phyloP scores from a whole-genome alignment of 2,329 filamentous ascomycete genomes.

The Fusarium sp. region DNA sequence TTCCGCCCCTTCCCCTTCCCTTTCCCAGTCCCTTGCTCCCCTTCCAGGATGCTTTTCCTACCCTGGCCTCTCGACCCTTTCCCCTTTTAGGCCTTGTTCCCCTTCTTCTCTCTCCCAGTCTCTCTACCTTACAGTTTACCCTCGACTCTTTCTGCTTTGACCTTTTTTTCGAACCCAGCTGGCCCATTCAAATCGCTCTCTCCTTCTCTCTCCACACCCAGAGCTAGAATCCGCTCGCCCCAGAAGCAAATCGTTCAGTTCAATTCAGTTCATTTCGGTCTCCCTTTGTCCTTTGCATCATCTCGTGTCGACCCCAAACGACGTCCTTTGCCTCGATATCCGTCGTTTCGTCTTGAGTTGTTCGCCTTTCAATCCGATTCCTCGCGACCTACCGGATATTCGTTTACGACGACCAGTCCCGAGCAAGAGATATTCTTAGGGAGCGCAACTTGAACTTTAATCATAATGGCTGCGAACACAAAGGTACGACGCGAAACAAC shows the following conservation, averaged over 20 bases:
- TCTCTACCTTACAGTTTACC: conserved; percentile 17
- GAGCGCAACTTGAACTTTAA: conserved; percentile 35
- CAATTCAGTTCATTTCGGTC: conserved; percentile 12
- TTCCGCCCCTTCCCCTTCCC: conserved; percentile 9
- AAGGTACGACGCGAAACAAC: conserved; percentile 45
- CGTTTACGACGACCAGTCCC: conserved; percentile 21
- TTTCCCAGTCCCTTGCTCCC: conserved; percentile 22
- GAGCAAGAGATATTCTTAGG: conserved; percentile 28
- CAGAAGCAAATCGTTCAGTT: conserved; percentile 33
- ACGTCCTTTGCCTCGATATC: conserved; percentile 16
- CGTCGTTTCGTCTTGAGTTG: conserved; percentile 14
- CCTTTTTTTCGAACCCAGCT: conserved; percentile 38
- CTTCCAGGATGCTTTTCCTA: conserved; percentile 32
- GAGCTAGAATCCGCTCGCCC: conserved; percentile 32
- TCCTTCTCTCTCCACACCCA: conserved; percentile 30
- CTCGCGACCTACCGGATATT: conserved; percentile 31
- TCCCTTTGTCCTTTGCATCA: conserved; percentile 33
- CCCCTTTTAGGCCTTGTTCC: conserved; percentile 39
- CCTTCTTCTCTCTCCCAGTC: conserved; percentile 38
- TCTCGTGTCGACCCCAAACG: conserved; percentile 17
- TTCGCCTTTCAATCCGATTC: conserved; percentile 25
- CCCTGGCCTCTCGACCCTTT: conserved; percentile 34
- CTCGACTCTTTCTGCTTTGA: conserved; percentile 39
- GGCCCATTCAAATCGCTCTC: conserved; percentile 34
- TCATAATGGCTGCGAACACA: conserved; percentile 51